Evolutionary conservation across 331 rosid species (phyloP).

Genomic region (Malus hybrid): DNA sequence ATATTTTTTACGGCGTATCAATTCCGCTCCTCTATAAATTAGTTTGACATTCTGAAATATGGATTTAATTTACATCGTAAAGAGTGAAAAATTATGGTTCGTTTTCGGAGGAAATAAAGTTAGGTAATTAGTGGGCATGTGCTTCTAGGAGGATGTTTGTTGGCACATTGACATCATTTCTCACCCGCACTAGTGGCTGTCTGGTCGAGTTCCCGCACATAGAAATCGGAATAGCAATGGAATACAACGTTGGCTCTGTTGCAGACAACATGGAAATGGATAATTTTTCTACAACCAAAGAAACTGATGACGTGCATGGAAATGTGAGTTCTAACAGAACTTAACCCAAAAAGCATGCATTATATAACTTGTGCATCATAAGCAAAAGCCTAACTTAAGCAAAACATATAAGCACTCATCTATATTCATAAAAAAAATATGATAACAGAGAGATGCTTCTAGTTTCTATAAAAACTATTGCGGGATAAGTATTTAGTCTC

Average conservation of each 20-base stretch:
- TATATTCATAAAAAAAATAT: too few relatives aligned
- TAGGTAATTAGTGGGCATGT: conserved; percentile 46
- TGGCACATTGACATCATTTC: conserved; percentile 81
- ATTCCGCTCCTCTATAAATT: conserved; percentile 23
- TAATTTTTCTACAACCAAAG: conserved; percentile 47
- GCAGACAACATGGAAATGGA: conserved; percentile 43
- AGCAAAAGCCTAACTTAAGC: too few relatives aligned
- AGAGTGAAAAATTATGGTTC: conserved; percentile 12
- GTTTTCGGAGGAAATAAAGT: neutral
- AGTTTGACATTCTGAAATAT: conserved; percentile 15
- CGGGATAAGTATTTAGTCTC: neutral
- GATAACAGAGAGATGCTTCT: too few relatives aligned
- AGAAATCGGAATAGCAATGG: conserved; percentile 71
- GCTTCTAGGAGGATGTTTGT: conserved; percentile 85
- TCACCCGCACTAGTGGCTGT: conserved; percentile 86
- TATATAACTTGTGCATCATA: too few relatives aligned
- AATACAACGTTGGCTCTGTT: conserved; percentile 61
- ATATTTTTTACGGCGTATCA: conserved; percentile 11
- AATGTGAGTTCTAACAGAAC: neutral
- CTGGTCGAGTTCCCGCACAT: conserved; percentile 88
- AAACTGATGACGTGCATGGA: neutral
- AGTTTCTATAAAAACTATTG: neutral
- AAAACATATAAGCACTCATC: too few relatives aligned
- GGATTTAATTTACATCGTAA: conserved; percentile 7
- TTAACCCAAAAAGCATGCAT: neutral